Conservation (phyloP, 805 yeast species). For the Starmerella floricola region DNA sequence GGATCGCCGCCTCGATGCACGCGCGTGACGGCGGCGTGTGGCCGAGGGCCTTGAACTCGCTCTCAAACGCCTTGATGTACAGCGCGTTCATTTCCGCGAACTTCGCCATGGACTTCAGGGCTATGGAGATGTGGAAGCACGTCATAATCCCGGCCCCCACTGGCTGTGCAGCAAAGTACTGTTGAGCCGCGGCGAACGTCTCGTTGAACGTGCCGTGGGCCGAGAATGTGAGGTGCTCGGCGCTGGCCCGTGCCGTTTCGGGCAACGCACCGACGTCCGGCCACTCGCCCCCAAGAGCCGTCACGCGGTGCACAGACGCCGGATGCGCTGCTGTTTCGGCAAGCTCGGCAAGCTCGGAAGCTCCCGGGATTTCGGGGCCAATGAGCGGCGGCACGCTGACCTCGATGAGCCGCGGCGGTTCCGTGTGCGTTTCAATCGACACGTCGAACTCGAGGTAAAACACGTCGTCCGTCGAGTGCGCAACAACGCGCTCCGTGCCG, state of each 20-base stretch:
- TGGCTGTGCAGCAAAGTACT: not conserved
- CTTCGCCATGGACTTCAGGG: constrained; percentile 50
- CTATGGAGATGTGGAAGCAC: constrained; percentile 16
- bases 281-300: too few species aligned
- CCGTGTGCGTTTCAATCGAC: constrained; percentile 31
- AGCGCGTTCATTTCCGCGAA: constrained; percentile 51
- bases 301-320: too few species aligned
- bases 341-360: too few species aligned
- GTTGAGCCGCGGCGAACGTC: not conserved
- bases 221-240: too few species aligned
- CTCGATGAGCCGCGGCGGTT: constrained; percentile 26
- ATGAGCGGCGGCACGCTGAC: constrained; percentile 23
- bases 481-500: constrained; percentile 29
- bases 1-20: constrained; percentile 55
- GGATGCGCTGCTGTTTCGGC: too few species aligned
- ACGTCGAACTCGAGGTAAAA: constrained; percentile 44
- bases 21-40: constrained; percentile 75
- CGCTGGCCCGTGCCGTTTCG: too few species aligned
- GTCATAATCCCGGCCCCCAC: not conserved
- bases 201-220: not conserved
- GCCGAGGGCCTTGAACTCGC: constrained; percentile 27
- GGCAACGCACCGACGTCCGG: not conserved
- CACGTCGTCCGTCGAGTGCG: constrained; percentile 52
- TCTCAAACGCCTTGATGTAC: constrained; percentile 45
- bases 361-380: too few species aligned